Base-by-base conservation (phyloP, 495 filamentous ascomycete species). In the Xylaria palmicola region DNA sequence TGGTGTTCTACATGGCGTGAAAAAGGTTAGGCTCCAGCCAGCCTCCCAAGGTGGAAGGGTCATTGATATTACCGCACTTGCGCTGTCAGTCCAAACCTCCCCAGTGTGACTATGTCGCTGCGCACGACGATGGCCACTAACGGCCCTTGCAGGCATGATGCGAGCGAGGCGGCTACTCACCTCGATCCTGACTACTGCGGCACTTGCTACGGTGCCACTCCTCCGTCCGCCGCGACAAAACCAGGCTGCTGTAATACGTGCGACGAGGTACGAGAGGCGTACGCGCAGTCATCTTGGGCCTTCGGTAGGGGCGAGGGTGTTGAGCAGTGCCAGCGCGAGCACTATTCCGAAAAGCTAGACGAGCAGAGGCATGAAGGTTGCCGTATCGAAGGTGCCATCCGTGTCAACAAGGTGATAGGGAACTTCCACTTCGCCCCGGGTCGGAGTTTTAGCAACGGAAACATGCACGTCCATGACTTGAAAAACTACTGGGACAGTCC, bases 361-460 rank as follows among this genome's bases (percentile, higher is more conserved):
- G 86, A 85, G 57, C 93, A 97, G 77, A 85, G 92, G 24, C 81
- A 86, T 15, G 95, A 99, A 71, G 94, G 94, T 27, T 99, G 94
- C 74, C 91, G 96, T 27, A 89, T 99, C 60, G 93, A 97, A 67
- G 94, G 94, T 59, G 88, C 86, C 12, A 82, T 99, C 61, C 88
- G 90, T 29, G 94, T 99, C 44, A 99, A 98, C 79, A 99, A 98
- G 72, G 94, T 99, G 2, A 82, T 98, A 55, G 94, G 94, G 43
- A 99, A 99, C 77, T 99, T 99, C 84, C 94, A 99, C 76, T 90
- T 99, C 67, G 95, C 94, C 1, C 95, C 94, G 1, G 94, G 94
- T 68, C 88, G 92, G 74, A 91, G 86, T 70, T 98, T 97, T 82
- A 92, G 87, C 66, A 94, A 89, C 69, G 90, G 90, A 53, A 94